Percentiles rank a stretch among this genome's conserved stretches.
phyloP scores from a whole-genome alignment of 768 basidiomycete genomes.

The Tylopilus balloui region DNA sequence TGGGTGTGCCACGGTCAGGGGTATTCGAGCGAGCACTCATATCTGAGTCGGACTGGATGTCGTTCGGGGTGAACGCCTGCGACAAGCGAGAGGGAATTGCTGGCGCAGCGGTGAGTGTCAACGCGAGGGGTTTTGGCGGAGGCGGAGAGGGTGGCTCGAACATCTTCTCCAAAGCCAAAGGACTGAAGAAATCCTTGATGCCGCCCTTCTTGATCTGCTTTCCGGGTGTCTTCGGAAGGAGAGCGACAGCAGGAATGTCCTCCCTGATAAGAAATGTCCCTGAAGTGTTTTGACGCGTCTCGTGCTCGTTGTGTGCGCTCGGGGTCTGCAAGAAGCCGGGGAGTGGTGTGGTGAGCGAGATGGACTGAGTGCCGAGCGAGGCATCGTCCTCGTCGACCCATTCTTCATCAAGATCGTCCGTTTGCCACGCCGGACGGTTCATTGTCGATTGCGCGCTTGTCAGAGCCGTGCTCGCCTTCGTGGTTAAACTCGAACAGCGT shows the following conservation, averaged over 20 bases:
- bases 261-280: constrained; percentile 79
- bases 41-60: constrained; percentile 26
- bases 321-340: constrained; percentile 46
- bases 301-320: constrained; percentile 29
- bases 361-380: constrained; percentile 45
- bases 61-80: constrained; percentile 33
- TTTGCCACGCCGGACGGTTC: constrained; percentile 71
- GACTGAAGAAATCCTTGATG: constrained; percentile 84
- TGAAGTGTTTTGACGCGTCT: constrained; percentile 32
- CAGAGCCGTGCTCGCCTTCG: not conserved
- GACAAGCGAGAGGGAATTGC: constrained; percentile 35
- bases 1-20: constrained; percentile 6
- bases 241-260: constrained; percentile 50
- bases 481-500: constrained; percentile 4
- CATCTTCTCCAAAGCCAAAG: constrained; percentile 83
- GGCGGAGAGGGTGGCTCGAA: constrained; percentile 92
- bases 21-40: constrained; percentile 10
- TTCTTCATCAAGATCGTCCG: constrained; percentile 87
- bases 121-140: constrained; percentile 19
- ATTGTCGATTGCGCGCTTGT: constrained; percentile 1
- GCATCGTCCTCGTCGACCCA: constrained; percentile 65
- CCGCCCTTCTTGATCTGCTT: constrained; percentile 48
- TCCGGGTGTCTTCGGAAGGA: constrained; percentile 66
- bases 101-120: constrained; percentile 28
- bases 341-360: constrained; percentile 58